These are phyloP conservation scores for Cercospora citrullina DNA, from an alignment of 2,329 filamentous ascomycete genomes.

Conservation along the genomic window DNA sequence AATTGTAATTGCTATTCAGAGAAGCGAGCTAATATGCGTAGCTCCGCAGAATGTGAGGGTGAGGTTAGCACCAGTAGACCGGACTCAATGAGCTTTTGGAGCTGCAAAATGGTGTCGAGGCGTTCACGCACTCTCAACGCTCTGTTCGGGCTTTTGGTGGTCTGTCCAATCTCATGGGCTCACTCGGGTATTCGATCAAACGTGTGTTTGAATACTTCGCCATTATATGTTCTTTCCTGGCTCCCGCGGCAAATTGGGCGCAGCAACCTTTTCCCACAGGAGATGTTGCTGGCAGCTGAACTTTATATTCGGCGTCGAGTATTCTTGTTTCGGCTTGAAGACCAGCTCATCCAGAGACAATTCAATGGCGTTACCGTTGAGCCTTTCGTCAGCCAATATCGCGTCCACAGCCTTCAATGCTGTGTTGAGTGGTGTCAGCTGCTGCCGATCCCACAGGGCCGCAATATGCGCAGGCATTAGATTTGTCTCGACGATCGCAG, in stretches of 20 bases:
- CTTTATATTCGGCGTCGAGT: conserved; percentile 44
- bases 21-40: neutral
- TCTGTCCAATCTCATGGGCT: too few species aligned
- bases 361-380: conserved; percentile 45
- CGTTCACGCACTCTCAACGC: neutral
- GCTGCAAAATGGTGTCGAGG: neutral
- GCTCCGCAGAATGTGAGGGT: neutral
- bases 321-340: conserved; percentile 43
- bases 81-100: neutral
- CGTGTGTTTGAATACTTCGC: too few species aligned
- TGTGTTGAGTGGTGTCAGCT: conserved; percentile 42
- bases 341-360: conserved; percentile 44
- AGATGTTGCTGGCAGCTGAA: conserved; percentile 40
- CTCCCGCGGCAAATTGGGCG: conserved; percentile 18
- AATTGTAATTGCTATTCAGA: neutral
- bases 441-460: conserved; percentile 36
- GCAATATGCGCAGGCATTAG: conserved; percentile 35
- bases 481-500: conserved; percentile 40
- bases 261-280: conserved; percentile 39
- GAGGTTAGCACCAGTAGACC: neutral
- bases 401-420: conserved; percentile 39
- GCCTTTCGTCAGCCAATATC: conserved; percentile 37
- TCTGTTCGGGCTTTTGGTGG: too few species aligned
- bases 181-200: too few species aligned
- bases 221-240: conserved; percentile 22